A percentile compares a stretch with the other conserved stretches of the same genome.
phyloP scores from a whole-genome alignment of 2,329 filamentous ascomycete genomes.

The Penicillium janthinellum region DNA sequence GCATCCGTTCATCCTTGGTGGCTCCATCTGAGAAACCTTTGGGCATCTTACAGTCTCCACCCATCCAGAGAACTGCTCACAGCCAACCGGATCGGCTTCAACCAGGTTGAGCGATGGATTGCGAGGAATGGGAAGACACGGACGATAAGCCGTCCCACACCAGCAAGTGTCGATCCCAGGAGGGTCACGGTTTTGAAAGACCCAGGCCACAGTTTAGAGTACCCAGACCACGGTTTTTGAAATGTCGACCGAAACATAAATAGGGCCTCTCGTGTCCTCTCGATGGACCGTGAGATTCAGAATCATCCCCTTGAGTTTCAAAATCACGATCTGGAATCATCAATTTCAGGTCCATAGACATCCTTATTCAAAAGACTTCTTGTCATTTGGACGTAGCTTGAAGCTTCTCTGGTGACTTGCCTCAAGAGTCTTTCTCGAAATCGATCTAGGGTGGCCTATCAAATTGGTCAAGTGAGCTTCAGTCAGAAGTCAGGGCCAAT shows the following conservation, averaged over 20 bases:
- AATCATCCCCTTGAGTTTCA: constrained; percentile 36
- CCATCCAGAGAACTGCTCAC: constrained; percentile 30
- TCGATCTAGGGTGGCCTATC: constrained; percentile 38
- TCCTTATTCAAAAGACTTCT: constrained; percentile 24
- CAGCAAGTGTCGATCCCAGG: constrained; percentile 37
- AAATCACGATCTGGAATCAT: constrained; percentile 20
- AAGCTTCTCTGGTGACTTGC: constrained; percentile 14
- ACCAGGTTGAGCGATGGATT: constrained; percentile 31
- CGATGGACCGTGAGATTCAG: constrained; percentile 26
- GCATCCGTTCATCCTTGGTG: constrained; percentile 37
- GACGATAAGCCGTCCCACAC: constrained; percentile 37
- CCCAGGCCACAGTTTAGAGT: constrained; percentile 20
- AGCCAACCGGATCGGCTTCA: constrained; percentile 37
- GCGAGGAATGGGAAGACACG: constrained; percentile 33
- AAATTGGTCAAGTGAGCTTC: constrained; percentile 31
- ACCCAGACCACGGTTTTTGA: constrained; percentile 29
- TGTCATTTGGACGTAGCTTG: constrained; percentile 27
- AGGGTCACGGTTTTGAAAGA: constrained; percentile 21
- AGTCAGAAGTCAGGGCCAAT: constrained; percentile 35
- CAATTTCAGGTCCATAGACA: constrained; percentile 24
- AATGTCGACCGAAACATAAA: constrained; percentile 44
- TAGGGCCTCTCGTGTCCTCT: constrained; percentile 36
- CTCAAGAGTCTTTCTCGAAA: constrained; percentile 19
- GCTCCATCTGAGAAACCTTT: constrained; percentile 35
- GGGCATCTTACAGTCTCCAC: constrained; percentile 41